Evolutionary conservation across 2,329 filamentous ascomycete species (phyloP).

Genomic region (Parastagonospora nodorum): DNA sequence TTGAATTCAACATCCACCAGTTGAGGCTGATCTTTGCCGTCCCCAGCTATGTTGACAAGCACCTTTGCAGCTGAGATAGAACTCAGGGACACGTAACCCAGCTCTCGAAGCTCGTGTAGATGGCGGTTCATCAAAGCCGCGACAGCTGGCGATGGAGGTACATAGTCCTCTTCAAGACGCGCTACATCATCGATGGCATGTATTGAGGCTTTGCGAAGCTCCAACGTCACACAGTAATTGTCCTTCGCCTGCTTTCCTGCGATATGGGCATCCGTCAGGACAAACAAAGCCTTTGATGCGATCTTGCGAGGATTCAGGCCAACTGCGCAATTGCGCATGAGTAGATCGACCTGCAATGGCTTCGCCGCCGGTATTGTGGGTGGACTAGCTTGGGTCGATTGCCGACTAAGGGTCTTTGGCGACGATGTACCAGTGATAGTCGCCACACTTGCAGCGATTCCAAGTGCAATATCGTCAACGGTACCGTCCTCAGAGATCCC

Average conservation of each 20-base stretch:
- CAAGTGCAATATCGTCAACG: conserved; percentile 71
- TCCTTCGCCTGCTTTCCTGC: conserved; percentile 69
- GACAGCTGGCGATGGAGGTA: conserved; percentile 9
- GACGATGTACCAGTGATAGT: conserved; percentile 72
- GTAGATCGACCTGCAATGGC: conserved; percentile 69
- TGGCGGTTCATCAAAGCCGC: conserved; percentile 46
- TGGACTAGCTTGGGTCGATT: conserved; percentile 33
- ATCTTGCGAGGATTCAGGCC: conserved; percentile 81
- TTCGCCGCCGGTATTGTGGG: conserved; percentile 32
- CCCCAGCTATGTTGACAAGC: conserved; percentile 63
- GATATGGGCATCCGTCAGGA: conserved; percentile 77
- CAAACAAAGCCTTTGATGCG: conserved; percentile 75
- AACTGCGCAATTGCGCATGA: conserved; percentile 78
- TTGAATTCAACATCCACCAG: conserved; percentile 79
- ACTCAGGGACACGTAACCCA: conserved; percentile 84
- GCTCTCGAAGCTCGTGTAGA: conserved; percentile 57
- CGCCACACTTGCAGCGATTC: conserved; percentile 78
- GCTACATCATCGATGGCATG: conserved; percentile 79
- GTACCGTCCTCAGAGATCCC: conserved; percentile 68
- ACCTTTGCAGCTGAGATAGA: conserved; percentile 83
- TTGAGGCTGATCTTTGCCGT: conserved; percentile 63
- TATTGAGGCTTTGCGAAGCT: conserved; percentile 79
- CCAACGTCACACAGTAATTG: conserved; percentile 66
- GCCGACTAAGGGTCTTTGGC: conserved; percentile 44
- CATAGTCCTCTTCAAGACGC: conserved; percentile 44